phyloP scores from a whole-genome alignment of 2,329 filamentous ascomycete genomes.

The Claviceps pazoutovae region DNA sequence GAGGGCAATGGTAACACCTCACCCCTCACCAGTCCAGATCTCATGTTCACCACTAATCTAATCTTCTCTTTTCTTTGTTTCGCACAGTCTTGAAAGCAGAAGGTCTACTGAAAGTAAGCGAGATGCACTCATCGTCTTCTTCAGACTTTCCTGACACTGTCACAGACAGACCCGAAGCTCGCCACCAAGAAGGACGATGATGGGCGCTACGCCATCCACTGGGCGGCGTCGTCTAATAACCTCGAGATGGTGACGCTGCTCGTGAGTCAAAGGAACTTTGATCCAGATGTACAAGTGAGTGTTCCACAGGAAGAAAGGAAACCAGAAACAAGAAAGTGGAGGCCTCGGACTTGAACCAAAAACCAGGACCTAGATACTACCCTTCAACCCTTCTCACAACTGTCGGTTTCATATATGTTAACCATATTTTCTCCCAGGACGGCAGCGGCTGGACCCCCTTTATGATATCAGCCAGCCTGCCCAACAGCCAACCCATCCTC shows the following conservation, averaged over 20 bases:
- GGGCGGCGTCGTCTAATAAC: conserved; percentile 78
- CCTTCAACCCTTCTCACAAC: too few relatives aligned
- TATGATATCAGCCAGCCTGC: conserved; percentile 68
- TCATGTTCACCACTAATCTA: background rate
- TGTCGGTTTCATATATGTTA: too few relatives aligned
- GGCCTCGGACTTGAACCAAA: too few relatives aligned
- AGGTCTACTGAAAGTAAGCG: conserved; percentile 8
- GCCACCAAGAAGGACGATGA: conserved; percentile 65
- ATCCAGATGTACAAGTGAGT: conserved; percentile 63
- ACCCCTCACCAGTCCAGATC: background rate
- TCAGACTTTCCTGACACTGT: background rate
- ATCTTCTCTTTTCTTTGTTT: background rate
- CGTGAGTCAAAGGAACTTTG: conserved; percentile 57
- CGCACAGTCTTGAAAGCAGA: conserved; percentile 8
- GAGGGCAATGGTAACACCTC: conserved; percentile 58
- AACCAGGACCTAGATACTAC: too few relatives aligned
- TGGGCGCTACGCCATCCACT: conserved; percentile 81
- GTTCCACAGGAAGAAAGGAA: background rate
- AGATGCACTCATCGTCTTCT: background rate
- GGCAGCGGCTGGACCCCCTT: conserved; percentile 69
- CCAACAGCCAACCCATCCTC: conserved; percentile 56
- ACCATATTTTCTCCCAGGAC: conserved; percentile 34
- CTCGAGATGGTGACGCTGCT: conserved; percentile 61
- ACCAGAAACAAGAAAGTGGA: background rate
- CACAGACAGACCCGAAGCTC: conserved; percentile 64